These are phyloP conservation scores for Isabelozyma heimii DNA, from an alignment of 805 yeast genomes.

Conservation along the genomic window DNA sequence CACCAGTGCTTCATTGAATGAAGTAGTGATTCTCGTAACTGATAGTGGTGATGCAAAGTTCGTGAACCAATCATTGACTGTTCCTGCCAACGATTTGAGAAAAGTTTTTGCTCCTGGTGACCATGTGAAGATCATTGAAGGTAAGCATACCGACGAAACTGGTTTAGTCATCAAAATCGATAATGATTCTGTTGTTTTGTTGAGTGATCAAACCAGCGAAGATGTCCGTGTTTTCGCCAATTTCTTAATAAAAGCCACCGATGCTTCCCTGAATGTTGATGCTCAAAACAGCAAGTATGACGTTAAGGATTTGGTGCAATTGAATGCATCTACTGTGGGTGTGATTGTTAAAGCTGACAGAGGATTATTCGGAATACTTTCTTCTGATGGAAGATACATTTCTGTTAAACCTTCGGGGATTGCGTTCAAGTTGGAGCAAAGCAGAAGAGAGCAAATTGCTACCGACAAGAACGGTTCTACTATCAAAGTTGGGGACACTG, in stretches of 20 bases:
- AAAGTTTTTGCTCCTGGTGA: slow-evolving; percentile 90
- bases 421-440: slow-evolving; percentile 65
- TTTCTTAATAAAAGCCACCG: slow-evolving; percentile 88
- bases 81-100: slow-evolving; percentile 78
- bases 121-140: slow-evolving; percentile 88
- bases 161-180: slow-evolving; percentile 85
- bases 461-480: slow-evolving; percentile 85
- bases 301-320: slow-evolving; percentile 83
- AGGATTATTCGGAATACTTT: slow-evolving; percentile 74
- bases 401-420: slow-evolving; percentile 79
- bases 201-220: slow-evolving; percentile 83
- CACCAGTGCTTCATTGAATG: slow-evolving; percentile 55
- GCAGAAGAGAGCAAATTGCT: slow-evolving; percentile 71
- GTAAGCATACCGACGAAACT: slow-evolving; percentile 89
- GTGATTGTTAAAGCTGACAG: slow-evolving; percentile 88
- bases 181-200: slow-evolving; percentile 83
- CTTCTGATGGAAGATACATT: slow-evolving; percentile 75
- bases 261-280: slow-evolving; percentile 55
- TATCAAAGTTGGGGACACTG: slow-evolving; percentile 86
- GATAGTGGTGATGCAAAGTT: slow-evolving; percentile 56
- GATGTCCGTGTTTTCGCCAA: slow-evolving; percentile 93
- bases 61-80: slow-evolving; percentile 64
- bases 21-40: slow-evolving; percentile 49
- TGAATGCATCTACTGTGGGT: slow-evolving; percentile 84
- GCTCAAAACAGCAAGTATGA: slow-evolving; percentile 78